Percentiles rank a stretch among this genome's conserved stretches.
phyloP scores from a whole-genome alignment of 768 basidiomycete species.

The Macrolepiota dolichaula region DNA sequence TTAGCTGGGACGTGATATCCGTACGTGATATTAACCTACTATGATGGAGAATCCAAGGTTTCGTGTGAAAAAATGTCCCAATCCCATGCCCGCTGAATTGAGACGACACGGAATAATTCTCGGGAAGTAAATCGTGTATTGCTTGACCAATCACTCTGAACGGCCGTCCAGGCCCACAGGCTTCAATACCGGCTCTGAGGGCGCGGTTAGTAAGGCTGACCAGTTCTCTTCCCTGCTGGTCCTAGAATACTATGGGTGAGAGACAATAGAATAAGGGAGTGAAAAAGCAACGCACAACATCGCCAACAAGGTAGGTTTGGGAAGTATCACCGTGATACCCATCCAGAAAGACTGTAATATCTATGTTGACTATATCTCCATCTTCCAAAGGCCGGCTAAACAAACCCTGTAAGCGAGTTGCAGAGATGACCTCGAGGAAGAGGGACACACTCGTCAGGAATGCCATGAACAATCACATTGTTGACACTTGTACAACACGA shows the following conservation, averaged over 20 bases:
- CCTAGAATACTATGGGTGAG: conserved; percentile 38
- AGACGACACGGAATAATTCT: conserved; percentile 58
- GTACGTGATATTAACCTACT: conserved; percentile 36
- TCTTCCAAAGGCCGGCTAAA: conserved; percentile 73
- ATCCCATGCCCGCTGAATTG: conserved; percentile 89
- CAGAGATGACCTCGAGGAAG: not conserved
- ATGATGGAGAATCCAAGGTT: conserved; percentile 82
- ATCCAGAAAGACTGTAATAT: conserved; percentile 80
- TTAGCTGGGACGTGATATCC: not conserved
- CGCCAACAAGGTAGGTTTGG: conserved; percentile 75
- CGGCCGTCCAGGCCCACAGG: conserved; percentile 69
- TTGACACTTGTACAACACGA: conserved; percentile 88
- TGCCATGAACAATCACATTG: conserved; percentile 84
- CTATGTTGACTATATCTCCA: conserved; percentile 87
- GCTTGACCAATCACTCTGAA: conserved; percentile 70
- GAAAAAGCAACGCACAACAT: conserved; percentile 49
- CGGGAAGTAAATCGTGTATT: conserved; percentile 51
- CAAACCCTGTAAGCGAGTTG: not conserved
- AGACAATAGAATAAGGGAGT: not conserved
- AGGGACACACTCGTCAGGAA: conserved; percentile 76
- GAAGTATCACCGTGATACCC: conserved; percentile 93
- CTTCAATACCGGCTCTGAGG: conserved; percentile 64
- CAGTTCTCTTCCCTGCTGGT: conserved; percentile 64
- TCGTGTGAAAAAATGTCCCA: conserved; percentile 72
- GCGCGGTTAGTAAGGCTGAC: conserved; percentile 61